phyloP scores from a whole-genome alignment of 1,284 basidiomycete species.

The Apiotrichum montevideense region DNA sequence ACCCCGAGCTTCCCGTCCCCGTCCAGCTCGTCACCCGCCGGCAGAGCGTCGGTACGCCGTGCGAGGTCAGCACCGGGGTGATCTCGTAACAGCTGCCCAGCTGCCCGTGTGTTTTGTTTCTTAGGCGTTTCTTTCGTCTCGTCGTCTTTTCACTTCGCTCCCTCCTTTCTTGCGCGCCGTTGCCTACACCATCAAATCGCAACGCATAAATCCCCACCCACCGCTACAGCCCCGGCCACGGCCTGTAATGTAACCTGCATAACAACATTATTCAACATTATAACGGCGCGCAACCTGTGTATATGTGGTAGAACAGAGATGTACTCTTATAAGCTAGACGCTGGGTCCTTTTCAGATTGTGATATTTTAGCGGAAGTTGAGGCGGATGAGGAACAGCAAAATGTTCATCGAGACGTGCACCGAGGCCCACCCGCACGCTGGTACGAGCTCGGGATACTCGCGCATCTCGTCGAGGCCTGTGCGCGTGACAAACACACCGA shows the following conservation, averaged over 20 bases:
- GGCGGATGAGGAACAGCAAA: conserved; percentile 50
- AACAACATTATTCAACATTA: not conserved
- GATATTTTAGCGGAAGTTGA: conserved; percentile 35
- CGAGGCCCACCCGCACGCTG: conserved; percentile 49
- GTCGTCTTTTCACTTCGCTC: no score
- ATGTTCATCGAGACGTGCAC: conserved; percentile 56
- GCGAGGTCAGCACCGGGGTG: no score
- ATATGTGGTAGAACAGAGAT: not conserved
- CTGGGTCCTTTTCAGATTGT: not conserved
- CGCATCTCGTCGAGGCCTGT: conserved; percentile 53
- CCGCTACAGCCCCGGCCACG: no score
- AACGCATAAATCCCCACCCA: no score
- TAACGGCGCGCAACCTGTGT: not conserved
- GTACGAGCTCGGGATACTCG: conserved; percentile 50
- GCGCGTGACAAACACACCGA: conserved; percentile 51
- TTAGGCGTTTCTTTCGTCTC: no score
- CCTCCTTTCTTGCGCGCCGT: no score
- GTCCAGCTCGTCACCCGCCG: no score
- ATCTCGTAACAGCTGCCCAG: no score
- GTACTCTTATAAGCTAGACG: not conserved
- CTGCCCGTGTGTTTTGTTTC: no score
- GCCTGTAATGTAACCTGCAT: not conserved
- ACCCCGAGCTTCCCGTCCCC: no score
- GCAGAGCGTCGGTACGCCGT: no score
- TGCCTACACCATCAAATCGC: no score